These are phyloP conservation scores for Myxozyma vanderwaltii DNA, from an alignment of 805 yeast species.

Conservation along the genomic window DNA sequence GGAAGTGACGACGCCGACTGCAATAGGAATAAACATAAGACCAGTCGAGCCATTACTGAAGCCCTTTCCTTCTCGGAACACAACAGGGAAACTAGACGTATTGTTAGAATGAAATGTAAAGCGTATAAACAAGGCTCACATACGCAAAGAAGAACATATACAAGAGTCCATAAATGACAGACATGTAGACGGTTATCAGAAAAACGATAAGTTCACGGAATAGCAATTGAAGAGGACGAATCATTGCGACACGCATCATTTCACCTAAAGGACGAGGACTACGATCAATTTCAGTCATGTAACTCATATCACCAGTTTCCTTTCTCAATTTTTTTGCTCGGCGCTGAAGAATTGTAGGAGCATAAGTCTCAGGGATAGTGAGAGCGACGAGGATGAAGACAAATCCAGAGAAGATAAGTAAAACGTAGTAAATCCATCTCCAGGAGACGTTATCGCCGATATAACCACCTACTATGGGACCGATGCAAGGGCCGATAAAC, in stretches of 20 bases:
- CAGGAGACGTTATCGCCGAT: constrained; percentile 62
- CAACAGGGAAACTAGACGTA: constrained; percentile 52
- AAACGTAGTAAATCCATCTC: constrained; percentile 72
- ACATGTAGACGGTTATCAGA: constrained; percentile 54
- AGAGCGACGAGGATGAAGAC: constrained; percentile 52
- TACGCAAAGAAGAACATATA: constrained; percentile 64
- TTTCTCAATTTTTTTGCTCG: constrained; percentile 57
- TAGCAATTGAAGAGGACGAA: constrained; percentile 75
- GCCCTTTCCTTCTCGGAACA: constrained; percentile 56
- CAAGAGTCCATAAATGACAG: constrained; percentile 50
- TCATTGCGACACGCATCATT: constrained; percentile 64
- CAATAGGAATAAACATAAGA: constrained; percentile 65
- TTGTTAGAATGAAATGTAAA: background rate
- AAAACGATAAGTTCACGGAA: constrained; percentile 49
- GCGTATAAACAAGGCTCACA: background rate
- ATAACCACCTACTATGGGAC: constrained; percentile 66
- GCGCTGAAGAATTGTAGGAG: constrained; percentile 52
- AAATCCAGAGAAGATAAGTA: constrained; percentile 64
- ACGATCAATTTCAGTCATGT: constrained; percentile 66
- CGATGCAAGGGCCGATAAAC: constrained; percentile 57
- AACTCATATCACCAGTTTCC: constrained; percentile 53
- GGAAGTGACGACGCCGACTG: constrained; percentile 64
- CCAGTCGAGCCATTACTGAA: constrained; percentile 60
- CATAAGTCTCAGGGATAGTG: constrained; percentile 66
- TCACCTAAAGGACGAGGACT: constrained; percentile 68